phyloP scores from a whole-genome alignment of 352 stramenopile genomes.

The Elongisporangium senticosum region DNA sequence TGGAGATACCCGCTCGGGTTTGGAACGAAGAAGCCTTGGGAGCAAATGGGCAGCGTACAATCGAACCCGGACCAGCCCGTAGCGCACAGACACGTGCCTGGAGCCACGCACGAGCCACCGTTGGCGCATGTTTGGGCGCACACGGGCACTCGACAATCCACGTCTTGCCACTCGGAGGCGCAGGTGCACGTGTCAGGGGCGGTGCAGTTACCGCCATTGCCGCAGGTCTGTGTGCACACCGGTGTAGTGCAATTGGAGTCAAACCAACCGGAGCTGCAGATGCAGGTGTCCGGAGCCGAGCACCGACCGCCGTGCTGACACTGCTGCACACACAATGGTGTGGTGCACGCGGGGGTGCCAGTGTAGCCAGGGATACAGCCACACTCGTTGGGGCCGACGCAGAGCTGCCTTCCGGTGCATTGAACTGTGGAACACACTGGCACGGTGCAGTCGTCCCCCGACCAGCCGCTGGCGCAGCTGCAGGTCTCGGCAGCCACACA shows the following conservation, averaged over 20 bases:
- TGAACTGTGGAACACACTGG: conserved; percentile 49
- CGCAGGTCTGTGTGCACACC: conserved; percentile 94
- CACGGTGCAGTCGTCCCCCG: conserved; percentile 85
- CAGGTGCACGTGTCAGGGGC: conserved; percentile 89
- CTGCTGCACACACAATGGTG: conserved; percentile 84
- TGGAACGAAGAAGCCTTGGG: conserved; percentile 91
- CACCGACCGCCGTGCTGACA: conserved; percentile 89
- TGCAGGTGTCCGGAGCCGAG: conserved; percentile 90
- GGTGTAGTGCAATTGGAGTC: conserved; percentile 96
- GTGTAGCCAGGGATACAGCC: conserved; percentile 91
- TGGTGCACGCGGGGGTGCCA: conserved; percentile 59
- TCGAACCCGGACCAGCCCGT: conserved; percentile 90
- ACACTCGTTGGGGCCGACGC: conserved; percentile 89
- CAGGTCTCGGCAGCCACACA: conserved; percentile 89
- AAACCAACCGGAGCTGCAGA: conserved; percentile 91
- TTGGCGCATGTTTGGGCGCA: conserved; percentile 89
- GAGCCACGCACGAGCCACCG: conserved; percentile 88
- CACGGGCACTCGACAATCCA: conserved; percentile 90
- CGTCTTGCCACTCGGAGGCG: conserved; percentile 79
- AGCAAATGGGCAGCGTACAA: conserved; percentile 88
- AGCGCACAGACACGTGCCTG: conserved; percentile 93
- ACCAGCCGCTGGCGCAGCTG: conserved; percentile 83
- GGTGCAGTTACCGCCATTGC: conserved; percentile 95
- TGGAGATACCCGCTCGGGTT: conserved; percentile 64
- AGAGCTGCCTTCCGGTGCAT: conserved; percentile 74